Evolutionary conservation across 2,329 filamentous ascomycete species (phyloP).

Genomic region (Penicillium brevicompactum): DNA sequence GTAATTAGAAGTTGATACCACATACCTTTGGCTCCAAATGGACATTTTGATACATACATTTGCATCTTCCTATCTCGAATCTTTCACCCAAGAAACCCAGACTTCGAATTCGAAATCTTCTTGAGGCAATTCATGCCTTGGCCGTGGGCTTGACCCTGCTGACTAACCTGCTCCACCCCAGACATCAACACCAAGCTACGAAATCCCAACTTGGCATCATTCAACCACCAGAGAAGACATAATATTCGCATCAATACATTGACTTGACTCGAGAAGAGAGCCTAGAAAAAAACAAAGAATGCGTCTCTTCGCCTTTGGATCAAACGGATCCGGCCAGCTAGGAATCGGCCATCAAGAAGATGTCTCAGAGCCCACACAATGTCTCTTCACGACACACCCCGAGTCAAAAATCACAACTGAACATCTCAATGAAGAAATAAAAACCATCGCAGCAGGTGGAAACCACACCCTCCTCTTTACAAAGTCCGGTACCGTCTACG

Average conservation of each 20-base stretch:
- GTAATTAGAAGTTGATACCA: conserved; percentile 26
- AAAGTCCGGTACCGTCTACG: conserved; percentile 61
- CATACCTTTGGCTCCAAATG: conserved; percentile 12
- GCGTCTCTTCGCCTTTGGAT: conserved; percentile 68
- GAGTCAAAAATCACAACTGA: background rate
- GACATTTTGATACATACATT: background rate
- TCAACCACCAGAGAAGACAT: background rate
- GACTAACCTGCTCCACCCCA: no score
- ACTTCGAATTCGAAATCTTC: no score
- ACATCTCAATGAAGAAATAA: conserved; percentile 15
- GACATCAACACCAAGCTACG: no score
- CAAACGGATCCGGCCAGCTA: conserved; percentile 75
- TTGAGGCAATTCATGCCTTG: no score
- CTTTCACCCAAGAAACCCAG: no score
- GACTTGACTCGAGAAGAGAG: background rate
- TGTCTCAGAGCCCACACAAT: conserved; percentile 65
- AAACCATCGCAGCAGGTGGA: conserved; percentile 65
- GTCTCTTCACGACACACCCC: conserved; percentile 52
- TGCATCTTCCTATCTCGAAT: background rate
- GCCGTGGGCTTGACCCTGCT: no score
- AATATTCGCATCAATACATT: background rate
- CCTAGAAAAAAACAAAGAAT: conserved; percentile 16
- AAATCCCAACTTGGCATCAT: no score
- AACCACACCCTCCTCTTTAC: conserved; percentile 82
- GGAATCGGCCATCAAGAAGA: conserved; percentile 72